Percentiles rank a stretch among this genome's conserved stretches.
These are phyloP conservation scores for Tulasnella sp. DNA, from an alignment of 768 basidiomycete species.

Conservation along the genomic window DNA sequence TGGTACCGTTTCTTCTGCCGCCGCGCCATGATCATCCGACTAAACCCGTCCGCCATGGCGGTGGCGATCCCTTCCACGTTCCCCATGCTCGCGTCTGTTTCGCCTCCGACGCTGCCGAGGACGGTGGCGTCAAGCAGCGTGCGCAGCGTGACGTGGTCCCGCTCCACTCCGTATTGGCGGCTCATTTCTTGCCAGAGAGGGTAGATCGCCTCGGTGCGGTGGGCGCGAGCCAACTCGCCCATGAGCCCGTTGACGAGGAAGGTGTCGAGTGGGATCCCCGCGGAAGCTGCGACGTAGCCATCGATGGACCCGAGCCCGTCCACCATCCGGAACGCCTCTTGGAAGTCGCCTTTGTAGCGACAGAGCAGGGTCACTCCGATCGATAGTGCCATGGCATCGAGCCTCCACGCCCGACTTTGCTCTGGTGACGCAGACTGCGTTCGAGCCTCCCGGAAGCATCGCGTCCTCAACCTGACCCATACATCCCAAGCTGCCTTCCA, in stretches of 20 bases:
- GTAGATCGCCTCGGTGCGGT: conserved; percentile 3
- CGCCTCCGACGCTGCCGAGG: conserved; percentile 35
- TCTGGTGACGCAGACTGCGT: background rate
- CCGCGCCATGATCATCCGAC: conserved; percentile 47
- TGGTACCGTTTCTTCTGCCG: conserved; percentile 23
- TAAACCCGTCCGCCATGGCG: conserved; percentile 48
- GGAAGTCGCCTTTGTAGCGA: conserved; percentile 7
- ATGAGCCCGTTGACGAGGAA: conserved; percentile 8
- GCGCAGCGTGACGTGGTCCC: conserved; percentile 49
- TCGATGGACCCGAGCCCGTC: background rate
- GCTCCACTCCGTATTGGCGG: conserved; percentile 17
- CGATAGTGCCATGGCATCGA: conserved; percentile 2
- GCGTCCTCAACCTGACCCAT: conserved; percentile 6
- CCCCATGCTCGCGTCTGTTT: conserved; percentile 1
- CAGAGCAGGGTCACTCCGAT: conserved; percentile 16
- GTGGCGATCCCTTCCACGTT: conserved; percentile 30
- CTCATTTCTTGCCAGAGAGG: conserved; percentile 23
- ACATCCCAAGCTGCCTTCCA: conserved; percentile 12
- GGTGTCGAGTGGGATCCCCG: background rate
- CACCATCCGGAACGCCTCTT: conserved; percentile 13
- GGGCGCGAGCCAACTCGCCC: conserved; percentile 8
- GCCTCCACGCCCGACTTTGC: background rate
- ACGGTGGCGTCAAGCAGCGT: conserved; percentile 60
- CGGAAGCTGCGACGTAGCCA: background rate
- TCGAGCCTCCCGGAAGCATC: background rate